Conservation (phyloP, 345 rosid species). For the Anacardium occidentale region DNA sequence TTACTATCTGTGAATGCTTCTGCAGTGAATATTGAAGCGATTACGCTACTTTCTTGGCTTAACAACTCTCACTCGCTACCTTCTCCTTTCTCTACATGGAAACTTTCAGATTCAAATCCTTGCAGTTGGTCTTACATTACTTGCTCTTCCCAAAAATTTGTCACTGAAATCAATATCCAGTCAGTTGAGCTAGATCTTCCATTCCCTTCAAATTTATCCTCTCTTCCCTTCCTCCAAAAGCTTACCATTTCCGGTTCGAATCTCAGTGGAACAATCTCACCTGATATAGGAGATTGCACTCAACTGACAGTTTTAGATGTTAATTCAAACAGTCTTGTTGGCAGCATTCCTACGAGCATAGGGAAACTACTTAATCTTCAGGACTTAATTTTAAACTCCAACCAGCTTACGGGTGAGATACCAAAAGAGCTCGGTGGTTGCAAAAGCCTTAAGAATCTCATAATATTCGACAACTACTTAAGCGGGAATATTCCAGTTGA, state of each 20-base stretch:
- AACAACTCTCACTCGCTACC: constrained; percentile 42
- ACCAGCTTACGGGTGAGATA: constrained; percentile 61
- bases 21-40: constrained; percentile 46
- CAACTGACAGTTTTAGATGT: constrained; percentile 47
- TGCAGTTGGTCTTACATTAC: constrained; percentile 65
- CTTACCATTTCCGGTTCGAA: constrained; percentile 57
- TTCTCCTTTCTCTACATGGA: constrained; percentile 49
- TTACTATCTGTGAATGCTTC: constrained; percentile 15
- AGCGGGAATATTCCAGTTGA: constrained; percentile 54
- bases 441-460: constrained; percentile 51
- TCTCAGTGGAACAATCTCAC: constrained; percentile 62
- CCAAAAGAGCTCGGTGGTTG: constrained; percentile 70
- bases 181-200: constrained; percentile 54
- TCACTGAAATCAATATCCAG: constrained; percentile 58
- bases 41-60: constrained; percentile 52
- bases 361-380: constrained; percentile 67
- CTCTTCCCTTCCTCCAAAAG: constrained; percentile 48
- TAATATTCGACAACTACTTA: constrained; percentile 63
- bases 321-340: constrained; percentile 70
- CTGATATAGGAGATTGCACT: constrained; percentile 50
- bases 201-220: constrained; percentile 55
- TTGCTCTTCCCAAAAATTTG: constrained; percentile 46
- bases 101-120: constrained; percentile 57
- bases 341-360: constrained; percentile 62
- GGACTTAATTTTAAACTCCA: constrained; percentile 66